Conservation (phyloP, 139 green algal genomes). For the Chlorella sorokiniana region DNA sequence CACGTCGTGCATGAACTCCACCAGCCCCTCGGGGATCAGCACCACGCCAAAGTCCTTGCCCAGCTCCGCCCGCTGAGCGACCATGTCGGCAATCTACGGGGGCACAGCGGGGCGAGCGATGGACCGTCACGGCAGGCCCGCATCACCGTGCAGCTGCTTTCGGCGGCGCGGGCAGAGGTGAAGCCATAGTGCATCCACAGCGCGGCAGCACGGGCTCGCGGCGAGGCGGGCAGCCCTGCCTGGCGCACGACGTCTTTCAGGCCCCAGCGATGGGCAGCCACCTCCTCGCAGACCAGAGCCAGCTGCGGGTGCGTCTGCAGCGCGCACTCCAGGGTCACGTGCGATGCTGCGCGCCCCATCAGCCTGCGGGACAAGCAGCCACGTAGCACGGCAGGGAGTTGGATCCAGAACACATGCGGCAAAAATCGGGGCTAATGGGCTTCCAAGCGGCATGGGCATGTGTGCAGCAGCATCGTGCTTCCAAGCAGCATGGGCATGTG, state of each 20-base stretch:
- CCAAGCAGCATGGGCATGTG: too few relatives aligned
- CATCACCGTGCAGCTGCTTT: too few relatives aligned
- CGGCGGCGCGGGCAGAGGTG: too few relatives aligned
- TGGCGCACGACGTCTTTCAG: conserved; percentile 54
- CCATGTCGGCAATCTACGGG: conserved; percentile 57
- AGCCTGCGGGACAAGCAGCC: conserved; percentile 20
- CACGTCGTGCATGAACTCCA: conserved; percentile 57
- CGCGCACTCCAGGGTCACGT: conserved; percentile 73
- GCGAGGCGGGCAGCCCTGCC: too few relatives aligned
- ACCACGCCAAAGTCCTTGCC: conserved; percentile 65
- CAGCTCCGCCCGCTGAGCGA: conserved; percentile 39
- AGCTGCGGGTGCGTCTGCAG: conserved; percentile 73
- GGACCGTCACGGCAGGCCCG: neutral
- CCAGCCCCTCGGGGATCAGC: conserved; percentile 66
- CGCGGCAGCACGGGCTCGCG: too few relatives aligned
- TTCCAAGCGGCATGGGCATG: neutral
- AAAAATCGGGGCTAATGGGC: neutral
- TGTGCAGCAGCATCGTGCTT: neutral
- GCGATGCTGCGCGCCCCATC: conserved; percentile 67
- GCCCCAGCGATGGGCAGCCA: conserved; percentile 24
- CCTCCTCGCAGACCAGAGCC: conserved; percentile 70
- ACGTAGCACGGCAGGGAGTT: neutral
- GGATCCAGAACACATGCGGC: neutral
- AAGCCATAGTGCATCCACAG: too few relatives aligned
- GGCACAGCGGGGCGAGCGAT: neutral